Evolutionary conservation across 805 yeast genomes (phyloP), one percentile per base, ranked within the genome.

Genomic region (Monosporozyma solicola): DNA sequence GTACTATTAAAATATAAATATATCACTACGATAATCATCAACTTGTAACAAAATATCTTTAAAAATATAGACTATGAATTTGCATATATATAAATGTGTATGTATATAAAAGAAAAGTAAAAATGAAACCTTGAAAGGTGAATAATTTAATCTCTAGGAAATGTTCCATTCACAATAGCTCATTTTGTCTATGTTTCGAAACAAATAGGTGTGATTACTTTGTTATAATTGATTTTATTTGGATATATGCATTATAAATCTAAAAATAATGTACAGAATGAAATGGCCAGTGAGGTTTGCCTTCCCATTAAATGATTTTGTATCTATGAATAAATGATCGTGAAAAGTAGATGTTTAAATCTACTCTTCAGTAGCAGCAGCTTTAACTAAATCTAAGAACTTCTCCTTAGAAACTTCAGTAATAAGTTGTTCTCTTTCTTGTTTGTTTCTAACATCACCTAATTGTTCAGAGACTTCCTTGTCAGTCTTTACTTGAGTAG

Each of bases 351-450:
- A 35, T 35, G 5, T 11, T 20, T 32, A 5, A 35, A 11, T 35
- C 39, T 20, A 22, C 47, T 35, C 16, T 27, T 47, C 33, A 41
- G 22, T 46, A 51, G 86, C 91, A 2, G 90, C 90, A 45, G 85
- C 85, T 67, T 83, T 85, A 39, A 91, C 94, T 68, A 91, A 74
- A 69, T 90, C 96, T 69, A 91, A 77, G 64, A 91, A 91, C 66
- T 82, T 87, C 65, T 90, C 96, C 67, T 91, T 92, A 5, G 96
- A 85, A 51, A 91, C 77, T 61, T 90, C 96, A 44, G 82, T 84
- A 60, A 84, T 77, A 55, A 84, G 66, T 55, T 82, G 80, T 49
- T 62, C 62, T 53, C 62, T 67, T 59, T 84, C 84, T 59, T 78
- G 73, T 66, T 76, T 78, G 20, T 70, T 72, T 53, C 63, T 67